Evolutionary conservation across 192 early-diverging fungal species (phyloP), one percentile per base, ranked within the genome.

Genomic region (Podila horticola): DNA sequence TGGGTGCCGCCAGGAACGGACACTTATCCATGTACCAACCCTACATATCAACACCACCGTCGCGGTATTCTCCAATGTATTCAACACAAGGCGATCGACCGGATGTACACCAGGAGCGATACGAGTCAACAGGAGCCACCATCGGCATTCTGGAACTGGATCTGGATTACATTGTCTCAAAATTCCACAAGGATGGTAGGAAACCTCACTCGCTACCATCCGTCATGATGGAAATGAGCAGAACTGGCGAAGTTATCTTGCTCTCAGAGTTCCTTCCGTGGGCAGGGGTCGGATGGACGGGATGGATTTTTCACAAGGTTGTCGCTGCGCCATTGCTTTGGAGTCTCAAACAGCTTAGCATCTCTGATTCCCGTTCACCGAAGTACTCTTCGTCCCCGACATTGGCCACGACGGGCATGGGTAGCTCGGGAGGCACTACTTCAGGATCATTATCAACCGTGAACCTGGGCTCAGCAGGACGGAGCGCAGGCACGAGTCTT

Each of bases 241-340:
- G 30, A 66, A 60, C 58, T 62, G 71, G 77, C 41, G 77, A 73
- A 5, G 34, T 81, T 17, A 55, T 81, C 5, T 62, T 60, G 0
- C 58, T 71, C 9, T 81, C 77, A 8, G 77, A 81, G 11, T 81
- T 81, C 28, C 66, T 81, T 20, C 77, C 77, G 26, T 81, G 77
- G 77, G 77, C 77, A 12, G 77, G 77, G 0, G 66, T 81, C n/a
- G 67, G 77, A 3, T 81, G 77, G 77, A 69, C 52, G 26, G 77
- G 71, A 2, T 81, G 77, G 77, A 59, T 81, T 13, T 73, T 81
- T 73, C 77, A 81, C 57, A 81, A 73, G 57, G 71, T 73, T 15
- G 77, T 81, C 38, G 69, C 72, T 51, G 71, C 71, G 8, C 77
- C 77, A 0, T 51, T 81, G 29, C 57, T 81, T 0, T 81, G 77